phyloP scores from a whole-genome alignment of 202 grass and related monocot genomes.

The Carex arenaria region DNA sequence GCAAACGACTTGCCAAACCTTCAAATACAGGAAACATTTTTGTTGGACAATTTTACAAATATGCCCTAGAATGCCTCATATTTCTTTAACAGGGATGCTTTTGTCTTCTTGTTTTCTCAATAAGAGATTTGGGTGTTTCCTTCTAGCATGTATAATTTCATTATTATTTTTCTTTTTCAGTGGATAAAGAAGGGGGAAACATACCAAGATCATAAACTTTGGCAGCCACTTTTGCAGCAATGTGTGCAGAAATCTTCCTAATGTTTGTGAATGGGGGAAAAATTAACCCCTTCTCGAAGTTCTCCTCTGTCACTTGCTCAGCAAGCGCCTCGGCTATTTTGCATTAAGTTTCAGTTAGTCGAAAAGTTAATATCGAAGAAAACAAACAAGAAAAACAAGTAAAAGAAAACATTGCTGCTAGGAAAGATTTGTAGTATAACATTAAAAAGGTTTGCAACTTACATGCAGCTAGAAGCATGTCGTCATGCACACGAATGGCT shows the following conservation, averaged over 20 bases:
- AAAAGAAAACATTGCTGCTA: not conserved
- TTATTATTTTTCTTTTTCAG: not conserved
- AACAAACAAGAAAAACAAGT: not conserved
- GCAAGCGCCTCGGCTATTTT: conserved; percentile 86
- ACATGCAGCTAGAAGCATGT: conserved; percentile 99
- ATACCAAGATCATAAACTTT: conserved; percentile 96
- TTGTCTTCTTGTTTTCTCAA: not conserved
- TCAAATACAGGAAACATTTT: conserved; percentile 12
- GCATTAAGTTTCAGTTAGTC: not conserved
- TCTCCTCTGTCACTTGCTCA: conserved; percentile 61
- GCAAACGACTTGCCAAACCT: conserved; percentile 86
- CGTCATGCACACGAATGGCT: conserved; percentile 81
- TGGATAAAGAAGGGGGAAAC: not conserved
- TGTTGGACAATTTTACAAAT: not conserved
- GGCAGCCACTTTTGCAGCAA: conserved; percentile 77
- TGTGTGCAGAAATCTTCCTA: conserved; percentile 83
- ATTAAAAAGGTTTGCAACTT: conserved; percentile 33
- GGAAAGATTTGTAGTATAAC: not conserved
- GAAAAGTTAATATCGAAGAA: not conserved
- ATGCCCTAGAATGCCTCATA: not conserved
- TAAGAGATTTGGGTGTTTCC: not conserved
- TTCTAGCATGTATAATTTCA: not conserved
- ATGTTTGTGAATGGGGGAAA: conserved; percentile 82
- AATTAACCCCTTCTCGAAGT: conserved; percentile 65
- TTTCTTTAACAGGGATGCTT: not conserved